phyloP scores from a whole-genome alignment of 805 yeast species.

The Pichia pseudocactophila region DNA sequence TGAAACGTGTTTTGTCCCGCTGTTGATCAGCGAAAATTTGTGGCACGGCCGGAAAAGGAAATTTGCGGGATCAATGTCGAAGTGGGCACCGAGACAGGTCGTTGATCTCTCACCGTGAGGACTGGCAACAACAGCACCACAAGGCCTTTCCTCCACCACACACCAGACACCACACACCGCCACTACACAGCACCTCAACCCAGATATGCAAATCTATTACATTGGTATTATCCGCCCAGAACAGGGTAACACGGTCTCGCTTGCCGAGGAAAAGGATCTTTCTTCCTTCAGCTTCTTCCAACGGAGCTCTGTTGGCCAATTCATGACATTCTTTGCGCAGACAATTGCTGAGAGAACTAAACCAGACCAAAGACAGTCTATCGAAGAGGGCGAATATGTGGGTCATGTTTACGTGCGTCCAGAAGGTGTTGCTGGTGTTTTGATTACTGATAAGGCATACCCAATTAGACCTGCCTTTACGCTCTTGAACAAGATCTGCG shows the following conservation, averaged over 20 bases:
- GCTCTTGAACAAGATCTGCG: slow-evolving; percentile 78
- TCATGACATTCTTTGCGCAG: slow-evolving; percentile 88
- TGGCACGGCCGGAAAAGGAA: not conserved
- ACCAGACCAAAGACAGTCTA: slow-evolving; percentile 86
- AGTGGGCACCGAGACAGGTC: too few species aligned
- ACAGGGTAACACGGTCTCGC: slow-evolving; percentile 53
- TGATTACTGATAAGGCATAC: slow-evolving; percentile 90
- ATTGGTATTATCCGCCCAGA: slow-evolving; percentile 71
- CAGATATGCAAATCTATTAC: slow-evolving; percentile 93
- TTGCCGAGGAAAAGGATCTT: slow-evolving; percentile 73
- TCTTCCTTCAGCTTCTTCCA: slow-evolving; percentile 86
- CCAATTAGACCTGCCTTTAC: slow-evolving; percentile 97
- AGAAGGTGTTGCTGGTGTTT: slow-evolving; percentile 87
- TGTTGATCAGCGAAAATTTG: too few species aligned
- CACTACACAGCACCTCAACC: too few species aligned
- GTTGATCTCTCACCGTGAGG: too few species aligned
- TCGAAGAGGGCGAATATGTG: slow-evolving; percentile 83
- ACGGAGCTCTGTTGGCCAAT: slow-evolving; percentile 64
- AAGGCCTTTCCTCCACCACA: too few species aligned
- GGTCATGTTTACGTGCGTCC: slow-evolving; percentile 88
- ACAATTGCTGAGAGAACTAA: slow-evolving; percentile 85
- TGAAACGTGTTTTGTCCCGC: too few species aligned
- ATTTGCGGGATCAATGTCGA: too few species aligned
- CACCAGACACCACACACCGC: too few species aligned
- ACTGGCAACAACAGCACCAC: too few species aligned